A percentile compares a stretch with the other conserved stretches of the same genome.
phyloP scores from a whole-genome alignment of 2,329 filamentous ascomycete genomes.

The Penicillium frequentans region DNA sequence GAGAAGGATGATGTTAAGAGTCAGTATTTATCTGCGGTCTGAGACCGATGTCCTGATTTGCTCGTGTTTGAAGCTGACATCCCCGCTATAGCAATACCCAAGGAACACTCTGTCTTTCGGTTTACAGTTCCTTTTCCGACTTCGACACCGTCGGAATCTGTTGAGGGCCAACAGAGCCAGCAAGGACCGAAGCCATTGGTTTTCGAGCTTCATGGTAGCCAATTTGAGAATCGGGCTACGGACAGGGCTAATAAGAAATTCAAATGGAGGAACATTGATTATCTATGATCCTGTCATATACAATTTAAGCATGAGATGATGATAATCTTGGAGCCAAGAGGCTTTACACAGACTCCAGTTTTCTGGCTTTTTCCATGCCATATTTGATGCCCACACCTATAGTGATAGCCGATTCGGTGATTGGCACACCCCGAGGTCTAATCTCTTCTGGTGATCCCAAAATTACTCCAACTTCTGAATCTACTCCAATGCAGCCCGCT shows the following conservation, averaged over 20 bases:
- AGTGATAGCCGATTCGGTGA: not conserved
- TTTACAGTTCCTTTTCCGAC: slow-evolving; percentile 63
- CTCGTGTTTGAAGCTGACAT: not conserved
- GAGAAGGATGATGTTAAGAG: slow-evolving; percentile 67
- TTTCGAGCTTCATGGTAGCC: slow-evolving; percentile 85
- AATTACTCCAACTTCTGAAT: not conserved
- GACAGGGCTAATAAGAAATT: slow-evolving; percentile 91
- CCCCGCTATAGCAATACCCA: slow-evolving; percentile 65
- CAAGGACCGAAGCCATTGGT: slow-evolving; percentile 50
- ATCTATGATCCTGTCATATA: slow-evolving; percentile 29
- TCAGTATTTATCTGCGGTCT: slow-evolving; percentile 32
- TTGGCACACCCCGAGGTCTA: not conserved
- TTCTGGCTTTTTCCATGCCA: not conserved
- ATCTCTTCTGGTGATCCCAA: not conserved
- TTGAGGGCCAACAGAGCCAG: slow-evolving; percentile 16
- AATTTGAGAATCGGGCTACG: slow-evolving; percentile 78
- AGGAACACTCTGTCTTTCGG: slow-evolving; percentile 83
- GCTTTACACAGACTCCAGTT: not conserved
- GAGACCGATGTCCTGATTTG: not conserved
- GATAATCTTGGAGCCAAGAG: not conserved
- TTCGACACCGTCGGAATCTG: slow-evolving; percentile 10
- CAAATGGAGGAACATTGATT: slow-evolving; percentile 75
- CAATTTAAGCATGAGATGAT: not conserved
- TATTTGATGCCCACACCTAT: not conserved
- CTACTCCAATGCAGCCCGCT: not conserved